Evolutionary conservation across 1,139 yeast genomes (phyloP).

Genomic region (Candida smagusa): DNA sequence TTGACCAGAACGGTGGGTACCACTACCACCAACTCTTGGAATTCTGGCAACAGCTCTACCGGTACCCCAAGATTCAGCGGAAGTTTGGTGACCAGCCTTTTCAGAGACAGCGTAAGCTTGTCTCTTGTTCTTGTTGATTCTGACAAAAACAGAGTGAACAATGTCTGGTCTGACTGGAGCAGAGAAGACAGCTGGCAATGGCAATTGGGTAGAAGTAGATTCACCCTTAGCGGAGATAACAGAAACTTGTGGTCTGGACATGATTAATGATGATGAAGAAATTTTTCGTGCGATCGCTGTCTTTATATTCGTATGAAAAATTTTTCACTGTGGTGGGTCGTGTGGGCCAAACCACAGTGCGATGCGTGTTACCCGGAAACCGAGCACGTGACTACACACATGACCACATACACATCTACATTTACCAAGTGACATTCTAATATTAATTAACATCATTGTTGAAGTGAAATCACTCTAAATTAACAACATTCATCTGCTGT

Average conservation of each 20-base stretch:
- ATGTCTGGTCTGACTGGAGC: conserved; percentile 99
- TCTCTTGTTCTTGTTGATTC: conserved; percentile 99
- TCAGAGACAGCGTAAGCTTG: conserved; percentile 99
- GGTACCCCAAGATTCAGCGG: conserved; percentile 99
- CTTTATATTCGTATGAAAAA: conserved; percentile 2
- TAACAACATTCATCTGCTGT: neutral
- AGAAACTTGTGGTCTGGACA: conserved; percentile 91
- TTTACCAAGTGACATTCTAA: too few species aligned
- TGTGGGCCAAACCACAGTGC: conserved; percentile 1
- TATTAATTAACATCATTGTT: too few species aligned
- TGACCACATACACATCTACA: neutral
- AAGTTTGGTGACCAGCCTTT: conserved; percentile 99
- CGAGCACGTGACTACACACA: neutral
- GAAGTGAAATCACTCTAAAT: neutral
- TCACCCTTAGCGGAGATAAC: conserved; percentile 89
- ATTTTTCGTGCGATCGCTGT: neutral
- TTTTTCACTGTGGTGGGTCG: conserved; percentile 7
- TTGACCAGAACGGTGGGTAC: conserved; percentile 99
- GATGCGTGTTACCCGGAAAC: conserved; percentile 5
- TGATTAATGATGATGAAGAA: conserved; percentile 25
- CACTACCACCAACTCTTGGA: conserved; percentile 99
- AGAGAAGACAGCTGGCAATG: conserved; percentile 97
- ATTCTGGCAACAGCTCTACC: conserved; percentile 99
- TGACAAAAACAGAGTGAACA: conserved; percentile 97
- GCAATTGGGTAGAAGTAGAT: conserved; percentile 78